Percentiles rank a stretch among this genome's conserved stretches.
Conservation (phyloP, 106 monocot genomes). For the Phalaenopsis equestris region DNA sequence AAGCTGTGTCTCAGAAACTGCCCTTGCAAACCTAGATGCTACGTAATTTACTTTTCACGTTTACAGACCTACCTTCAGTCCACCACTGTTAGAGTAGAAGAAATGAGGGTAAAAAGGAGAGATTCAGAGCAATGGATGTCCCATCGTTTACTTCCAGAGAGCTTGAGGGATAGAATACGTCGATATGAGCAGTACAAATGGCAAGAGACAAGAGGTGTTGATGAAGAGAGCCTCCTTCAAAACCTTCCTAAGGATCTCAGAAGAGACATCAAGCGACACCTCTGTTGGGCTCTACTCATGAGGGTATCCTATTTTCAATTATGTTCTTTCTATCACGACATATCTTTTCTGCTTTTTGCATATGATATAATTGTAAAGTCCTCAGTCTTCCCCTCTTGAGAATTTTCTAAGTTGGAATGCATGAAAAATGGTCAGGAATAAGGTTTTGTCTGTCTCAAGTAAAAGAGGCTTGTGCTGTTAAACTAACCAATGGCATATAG, state of each 20-base stretch:
- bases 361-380: not conserved
- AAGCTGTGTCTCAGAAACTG: not conserved
- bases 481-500: not conserved
- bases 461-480: too few relatives aligned
- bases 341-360: not conserved
- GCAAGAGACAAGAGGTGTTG: slow-evolving; percentile 95
- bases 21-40: not conserved
- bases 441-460: not conserved
- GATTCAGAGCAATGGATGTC: slow-evolving; percentile 98
- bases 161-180: slow-evolving; percentile 65
- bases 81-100: slow-evolving; percentile 86
- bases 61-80: slow-evolving; percentile 89
- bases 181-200: slow-evolving; percentile 90
- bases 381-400: not conserved
- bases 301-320: slow-evolving; percentile 41
- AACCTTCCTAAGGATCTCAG: slow-evolving; percentile 92
- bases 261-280: slow-evolving; percentile 91
- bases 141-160: slow-evolving; percentile 84
- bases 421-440: not conserved
- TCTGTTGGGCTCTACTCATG: slow-evolving; percentile 71
- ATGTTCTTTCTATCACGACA: not conserved
- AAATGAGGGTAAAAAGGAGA: slow-evolving; percentile 90
- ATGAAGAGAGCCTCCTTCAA: slow-evolving; percentile 68
- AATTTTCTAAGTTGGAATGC: not conserved
- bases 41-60: not conserved